A percentile compares a stretch with the other conserved stretches of the same genome.
phyloP scores from a whole-genome alignment of 2,329 filamentous ascomycete genomes.

The Ophiostoma triangulosporum region DNA sequence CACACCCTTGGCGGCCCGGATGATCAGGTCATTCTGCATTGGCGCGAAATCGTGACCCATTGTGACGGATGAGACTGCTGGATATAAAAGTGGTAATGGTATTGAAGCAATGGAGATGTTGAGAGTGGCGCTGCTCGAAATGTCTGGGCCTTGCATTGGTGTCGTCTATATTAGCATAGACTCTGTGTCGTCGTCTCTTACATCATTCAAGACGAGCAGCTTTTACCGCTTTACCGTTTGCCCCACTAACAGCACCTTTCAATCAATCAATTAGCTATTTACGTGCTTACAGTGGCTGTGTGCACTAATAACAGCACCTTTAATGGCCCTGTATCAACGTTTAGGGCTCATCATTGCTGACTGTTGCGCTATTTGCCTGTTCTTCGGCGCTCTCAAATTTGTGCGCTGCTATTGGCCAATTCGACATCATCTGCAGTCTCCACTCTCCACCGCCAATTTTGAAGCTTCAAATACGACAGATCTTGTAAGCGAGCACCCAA shows the following conservation, averaged over 20 bases:
- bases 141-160: constrained; percentile 5
- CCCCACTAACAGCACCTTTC: too few relatives aligned
- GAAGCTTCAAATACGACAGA: not conserved
- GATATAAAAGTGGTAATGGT: not conserved
- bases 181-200: too few relatives aligned
- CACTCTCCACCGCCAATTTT: not conserved
- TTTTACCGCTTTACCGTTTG: not conserved
- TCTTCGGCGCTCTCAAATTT: not conserved
- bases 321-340: too few relatives aligned
- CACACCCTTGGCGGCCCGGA: constrained; percentile 79
- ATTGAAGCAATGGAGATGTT: not conserved
- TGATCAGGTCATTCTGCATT: constrained; percentile 81
- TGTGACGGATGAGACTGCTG: not conserved
- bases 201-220: too few relatives aligned
- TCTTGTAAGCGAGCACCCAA: not conserved
- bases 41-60: constrained; percentile 67
- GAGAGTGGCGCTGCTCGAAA: constrained; percentile 1
- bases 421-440: not conserved
- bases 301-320: too few relatives aligned
- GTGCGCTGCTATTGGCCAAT: not conserved
- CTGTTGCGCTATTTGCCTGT: not conserved
- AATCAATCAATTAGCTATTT: too few relatives aligned
- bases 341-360: too few relatives aligned
- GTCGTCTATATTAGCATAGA: too few relatives aligned
- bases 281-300: not conserved